Evolutionary conservation across 2,329 filamentous ascomycete species (phyloP).

Genomic region (Sporothrix euskadiensis): DNA sequence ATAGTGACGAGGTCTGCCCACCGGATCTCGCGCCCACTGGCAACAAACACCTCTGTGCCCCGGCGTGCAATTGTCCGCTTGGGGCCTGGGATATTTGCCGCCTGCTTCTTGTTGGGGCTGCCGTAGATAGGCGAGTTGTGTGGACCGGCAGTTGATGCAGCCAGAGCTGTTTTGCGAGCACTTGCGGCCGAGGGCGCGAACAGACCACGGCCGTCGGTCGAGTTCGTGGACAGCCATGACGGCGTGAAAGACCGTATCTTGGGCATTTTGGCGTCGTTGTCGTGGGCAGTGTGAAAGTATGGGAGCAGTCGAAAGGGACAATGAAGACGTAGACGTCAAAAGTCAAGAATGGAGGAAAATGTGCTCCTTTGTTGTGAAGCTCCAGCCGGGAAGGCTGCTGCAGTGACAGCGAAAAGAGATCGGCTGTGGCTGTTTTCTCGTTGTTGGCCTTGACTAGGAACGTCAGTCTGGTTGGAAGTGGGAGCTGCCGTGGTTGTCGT

Average conservation of each 20-base stretch:
- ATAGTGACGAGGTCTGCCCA: constrained; percentile 84
- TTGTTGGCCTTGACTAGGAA: neutral
- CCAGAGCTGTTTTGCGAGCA: constrained; percentile 35
- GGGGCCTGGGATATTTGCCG: constrained; percentile 47
- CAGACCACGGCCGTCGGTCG: constrained; percentile 73
- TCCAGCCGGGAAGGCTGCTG: no score
- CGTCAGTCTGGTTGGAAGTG: neutral
- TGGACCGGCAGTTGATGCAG: constrained; percentile 39
- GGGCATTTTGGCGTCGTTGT: constrained; percentile 61
- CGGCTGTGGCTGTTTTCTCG: neutral
- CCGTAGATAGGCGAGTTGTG: constrained; percentile 17
- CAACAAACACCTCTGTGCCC: constrained; percentile 85
- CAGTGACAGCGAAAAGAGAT: neutral
- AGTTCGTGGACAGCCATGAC: constrained; percentile 73
- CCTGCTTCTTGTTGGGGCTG: constrained; percentile 48
- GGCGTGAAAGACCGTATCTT: constrained; percentile 84
- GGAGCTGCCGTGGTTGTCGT: neutral
- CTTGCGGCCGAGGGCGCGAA: constrained; percentile 59
- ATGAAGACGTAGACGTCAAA: neutral
- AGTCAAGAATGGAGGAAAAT: neutral
- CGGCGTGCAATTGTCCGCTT: constrained; percentile 72
- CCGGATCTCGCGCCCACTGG: constrained; percentile 83
- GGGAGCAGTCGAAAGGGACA: neutral
- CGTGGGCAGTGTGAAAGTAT: neutral
- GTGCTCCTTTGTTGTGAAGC: neutral